A percentile compares a stretch with the other conserved stretches of the same genome.
phyloP scores from a whole-genome alignment of 2,329 filamentous ascomycete species.

The Chalaropsis thielavioides region DNA sequence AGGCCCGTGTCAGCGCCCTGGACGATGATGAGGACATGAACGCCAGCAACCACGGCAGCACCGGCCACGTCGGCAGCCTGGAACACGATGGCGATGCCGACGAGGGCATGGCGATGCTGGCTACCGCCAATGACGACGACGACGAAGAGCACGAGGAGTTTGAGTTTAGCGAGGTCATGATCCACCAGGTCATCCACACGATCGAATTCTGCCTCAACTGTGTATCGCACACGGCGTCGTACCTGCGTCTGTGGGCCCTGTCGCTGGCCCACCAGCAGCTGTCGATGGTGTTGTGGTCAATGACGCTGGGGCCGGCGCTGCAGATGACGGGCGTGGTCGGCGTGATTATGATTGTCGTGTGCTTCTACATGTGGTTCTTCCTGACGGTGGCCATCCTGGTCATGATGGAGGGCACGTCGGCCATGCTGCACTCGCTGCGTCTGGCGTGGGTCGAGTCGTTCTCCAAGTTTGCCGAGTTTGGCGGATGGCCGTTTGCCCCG shows the following conservation, averaged over 20 bases:
- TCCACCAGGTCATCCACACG: conserved; percentile 97
- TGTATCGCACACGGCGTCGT: conserved; percentile 95
- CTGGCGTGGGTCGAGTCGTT: conserved; percentile 96
- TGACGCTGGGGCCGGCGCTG: conserved; percentile 78
- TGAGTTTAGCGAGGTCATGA: conserved; percentile 94
- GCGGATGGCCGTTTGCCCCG: conserved; percentile 71
- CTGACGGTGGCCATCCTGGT: conserved; percentile 60
- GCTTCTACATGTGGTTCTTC: conserved; percentile 83
- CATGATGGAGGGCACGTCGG: conserved; percentile 90
- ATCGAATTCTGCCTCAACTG: conserved; percentile 99
- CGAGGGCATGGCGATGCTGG: conserved; percentile 76
- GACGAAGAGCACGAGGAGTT: conserved; percentile 86
- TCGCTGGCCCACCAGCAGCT: conserved; percentile 97
- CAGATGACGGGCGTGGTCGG: conserved; percentile 49
- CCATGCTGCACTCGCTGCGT: conserved; percentile 76
- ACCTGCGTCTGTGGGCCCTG: conserved; percentile 93
- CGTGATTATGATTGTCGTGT: conserved; percentile 64
- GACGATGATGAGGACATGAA: conserved; percentile 69
- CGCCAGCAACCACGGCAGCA: conserved; percentile 29
- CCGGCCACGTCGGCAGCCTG: background rate
- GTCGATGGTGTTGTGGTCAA: conserved; percentile 86
- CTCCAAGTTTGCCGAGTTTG: conserved; percentile 92
- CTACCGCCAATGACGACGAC: conserved; percentile 48
- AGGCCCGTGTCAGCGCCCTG: conserved; percentile 70
- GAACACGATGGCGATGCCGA: conserved; percentile 53